A percentile compares a stretch with the other conserved stretches of the same genome.
These are phyloP conservation scores for Magnusiomyces paraingens DNA, from an alignment of 1,139 yeast species.

Conservation along the genomic window DNA sequence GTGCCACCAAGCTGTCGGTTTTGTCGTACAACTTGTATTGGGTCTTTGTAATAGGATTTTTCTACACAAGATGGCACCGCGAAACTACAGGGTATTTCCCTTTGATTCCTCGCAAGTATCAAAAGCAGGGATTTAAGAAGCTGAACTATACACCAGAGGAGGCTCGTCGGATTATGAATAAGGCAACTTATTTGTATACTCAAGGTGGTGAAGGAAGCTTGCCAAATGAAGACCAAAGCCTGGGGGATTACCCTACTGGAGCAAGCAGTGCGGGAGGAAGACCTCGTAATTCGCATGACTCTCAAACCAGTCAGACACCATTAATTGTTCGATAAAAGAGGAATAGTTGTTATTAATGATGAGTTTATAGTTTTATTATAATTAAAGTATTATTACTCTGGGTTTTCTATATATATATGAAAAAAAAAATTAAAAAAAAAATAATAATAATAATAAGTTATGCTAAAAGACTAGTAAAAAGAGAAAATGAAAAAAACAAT, in stretches of 20 bases:
- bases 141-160: constrained; percentile 9
- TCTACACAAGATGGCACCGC: constrained; percentile 3
- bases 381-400: no score
- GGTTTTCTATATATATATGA: no score
- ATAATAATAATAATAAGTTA: background rate
- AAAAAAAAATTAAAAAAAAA: no score
- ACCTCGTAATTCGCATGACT: background rate
- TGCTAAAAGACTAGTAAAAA: background rate
- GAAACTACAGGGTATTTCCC: constrained; percentile 12
- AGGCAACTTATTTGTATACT: constrained; percentile 12
- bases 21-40: constrained; percentile 80
- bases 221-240: background rate
- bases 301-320: constrained; percentile 2
- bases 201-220: background rate
- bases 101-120: constrained; percentile 7
- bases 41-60: constrained; percentile 46
- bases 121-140: constrained; percentile 4
- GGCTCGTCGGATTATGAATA: constrained; percentile 8
- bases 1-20: constrained; percentile 86
- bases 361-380: no score
- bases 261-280: background rate
- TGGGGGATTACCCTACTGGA: background rate
- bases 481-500: no score
- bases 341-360: no score
- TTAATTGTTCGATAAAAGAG: background rate